Conservation (phyloP, 2,329 filamentous ascomycete species). For the Colletotrichum tabaci region DNA sequence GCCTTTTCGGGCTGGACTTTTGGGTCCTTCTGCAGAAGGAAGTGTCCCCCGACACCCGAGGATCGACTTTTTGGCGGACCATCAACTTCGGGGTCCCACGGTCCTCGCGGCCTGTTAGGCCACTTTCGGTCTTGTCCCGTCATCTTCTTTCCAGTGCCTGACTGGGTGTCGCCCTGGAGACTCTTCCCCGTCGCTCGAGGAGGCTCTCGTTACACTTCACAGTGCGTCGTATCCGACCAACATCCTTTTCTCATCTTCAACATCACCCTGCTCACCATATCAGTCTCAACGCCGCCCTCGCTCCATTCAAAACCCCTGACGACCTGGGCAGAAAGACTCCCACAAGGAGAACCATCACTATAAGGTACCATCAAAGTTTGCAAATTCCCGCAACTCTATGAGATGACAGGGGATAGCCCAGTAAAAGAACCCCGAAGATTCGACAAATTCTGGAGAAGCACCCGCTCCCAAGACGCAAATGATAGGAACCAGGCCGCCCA, state of each 20-base stretch:
- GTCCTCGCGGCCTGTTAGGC: not conserved
- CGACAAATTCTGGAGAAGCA: conserved; percentile 1
- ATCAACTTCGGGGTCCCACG: conserved; percentile 20
- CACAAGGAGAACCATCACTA: not conserved
- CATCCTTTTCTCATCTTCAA: not conserved
- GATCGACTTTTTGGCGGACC: conserved; percentile 33
- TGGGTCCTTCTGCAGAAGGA: conserved; percentile 23
- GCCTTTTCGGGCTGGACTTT: not conserved
- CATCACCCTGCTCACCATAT: not conserved
- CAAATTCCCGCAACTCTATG: conserved; percentile 37
- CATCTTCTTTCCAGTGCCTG: not conserved
- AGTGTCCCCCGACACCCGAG: conserved; percentile 10
- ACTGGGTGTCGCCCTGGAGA: not conserved
- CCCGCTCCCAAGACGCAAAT: not conserved
- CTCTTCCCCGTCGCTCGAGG: not conserved
- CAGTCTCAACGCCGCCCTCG: not conserved
- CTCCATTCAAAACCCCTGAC: not conserved
- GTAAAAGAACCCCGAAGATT: not conserved
- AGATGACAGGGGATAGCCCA: conserved; percentile 19
- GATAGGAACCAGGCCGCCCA: not conserved
- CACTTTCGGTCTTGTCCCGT: not conserved
- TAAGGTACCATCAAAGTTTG: conserved; percentile 9
- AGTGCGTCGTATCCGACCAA: not conserved
- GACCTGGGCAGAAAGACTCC: not conserved
- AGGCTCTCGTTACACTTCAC: not conserved